Evolutionary conservation across 75 land plant species (phyloP), one percentile per base, ranked within the genome.

Genomic region (Sequoia sempervirens): DNA sequence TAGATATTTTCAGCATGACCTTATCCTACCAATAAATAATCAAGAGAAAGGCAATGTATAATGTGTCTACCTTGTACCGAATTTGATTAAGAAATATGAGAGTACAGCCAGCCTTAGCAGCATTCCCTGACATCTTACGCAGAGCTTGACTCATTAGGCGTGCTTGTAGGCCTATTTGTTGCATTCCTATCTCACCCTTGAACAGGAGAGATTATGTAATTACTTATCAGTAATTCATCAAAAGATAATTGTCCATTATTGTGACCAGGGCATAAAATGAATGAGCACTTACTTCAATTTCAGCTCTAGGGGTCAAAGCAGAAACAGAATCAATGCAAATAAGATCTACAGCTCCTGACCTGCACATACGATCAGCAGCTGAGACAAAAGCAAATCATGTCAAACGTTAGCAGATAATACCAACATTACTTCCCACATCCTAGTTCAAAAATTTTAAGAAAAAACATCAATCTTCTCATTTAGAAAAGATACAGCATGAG

Each of bases 341-440:
- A 26, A 96, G 92, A 89, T 96, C 99, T 73, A 95, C 84, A 20
- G 95, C 99, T 84, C 99, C 99, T 87, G 99, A 96, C 89, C 99
- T 92, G 90, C 99, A 96, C 95, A 96, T 95, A 66, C 99, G 92
- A 82, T 96, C 99, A n/a, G 99, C 99, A 87, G 93, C 98, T 96
- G 95, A 75, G 50, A 80, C 13, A 84, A 64, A 85, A 85, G 34
- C 46, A 86, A 36, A 32, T 82, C 47, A 81, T 79, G 23, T 78
- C 28, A n/a, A 45, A 26, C 12, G 23, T 43, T 56, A 5, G 40
- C 54, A 81, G 34, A 73, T 69, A 23, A 34, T 40, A 11, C 70
- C 41, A n/a, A 40, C 12, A 34, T 26, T 11, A 30, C 9, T 40
- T 85, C 50, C 38, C 80, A 81, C 26, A 61, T 1, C 66, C 66